These are phyloP conservation scores for Fusarium citri DNA, from an alignment of 2,329 filamentous ascomycete genomes.

Conservation along the genomic window DNA sequence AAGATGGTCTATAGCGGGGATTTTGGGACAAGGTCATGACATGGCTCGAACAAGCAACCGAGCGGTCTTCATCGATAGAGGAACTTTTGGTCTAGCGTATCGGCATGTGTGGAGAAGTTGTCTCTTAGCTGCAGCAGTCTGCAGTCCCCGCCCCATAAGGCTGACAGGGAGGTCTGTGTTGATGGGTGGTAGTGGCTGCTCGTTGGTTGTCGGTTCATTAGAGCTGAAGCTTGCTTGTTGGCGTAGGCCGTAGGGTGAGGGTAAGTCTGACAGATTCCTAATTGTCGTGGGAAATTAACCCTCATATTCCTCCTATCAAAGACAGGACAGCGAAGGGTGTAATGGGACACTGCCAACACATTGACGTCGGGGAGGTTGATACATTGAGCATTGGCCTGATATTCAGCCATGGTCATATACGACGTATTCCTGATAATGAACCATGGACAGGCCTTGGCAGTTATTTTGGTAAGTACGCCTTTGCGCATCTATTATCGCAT, in stretches of 20 bases:
- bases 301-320: neutral
- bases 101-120: constrained; percentile 37
- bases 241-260: neutral
- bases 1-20: constrained; percentile 14
- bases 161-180: constrained; percentile 41
- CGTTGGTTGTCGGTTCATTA: constrained; percentile 22
- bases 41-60: constrained; percentile 20
- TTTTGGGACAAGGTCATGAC: constrained; percentile 9
- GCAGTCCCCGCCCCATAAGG: constrained; percentile 43
- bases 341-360: constrained; percentile 1
- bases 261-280: constrained; percentile 12
- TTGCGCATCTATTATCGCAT: neutral
- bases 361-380: neutral
- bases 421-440: neutral
- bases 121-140: constrained; percentile 25
- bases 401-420: neutral
- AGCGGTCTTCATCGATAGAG: constrained; percentile 13
- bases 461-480: neutral
- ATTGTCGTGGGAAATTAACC: constrained; percentile 1
- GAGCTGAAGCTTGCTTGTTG: constrained; percentile 27
- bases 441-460: neutral
- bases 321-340: neutral
- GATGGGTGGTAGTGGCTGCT: constrained; percentile 17
- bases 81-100: constrained; percentile 42
- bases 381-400: neutral